Evolutionary conservation across 1,284 basidiomycete genomes (phyloP), one percentile per base, ranked within the genome.

Genomic region (Anthracocystis panici-leucophaei): DNA sequence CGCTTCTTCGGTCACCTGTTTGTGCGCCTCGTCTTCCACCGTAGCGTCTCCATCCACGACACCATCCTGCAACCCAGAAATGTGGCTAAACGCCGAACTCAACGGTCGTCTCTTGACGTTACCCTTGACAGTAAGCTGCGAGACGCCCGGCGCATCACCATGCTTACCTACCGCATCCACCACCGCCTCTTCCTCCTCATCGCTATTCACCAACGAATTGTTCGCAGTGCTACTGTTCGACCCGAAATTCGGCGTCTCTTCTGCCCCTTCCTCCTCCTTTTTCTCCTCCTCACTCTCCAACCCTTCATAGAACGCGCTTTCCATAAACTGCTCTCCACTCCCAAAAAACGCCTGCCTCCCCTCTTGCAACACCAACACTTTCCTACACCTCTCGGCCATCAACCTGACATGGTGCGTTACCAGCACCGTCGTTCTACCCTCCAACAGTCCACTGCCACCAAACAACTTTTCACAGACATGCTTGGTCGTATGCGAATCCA

Each of bases 321-420:
- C 78, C 82, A 89, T 88, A 8, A 92, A 87, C 20, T 88, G 90
- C 56, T 88, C 77, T 74, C 88, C 91, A 0, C 89, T 89, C 23
- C 91, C 91, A 75, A 88, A 85, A 82, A 92, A 91, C 4, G 86
- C 89, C 42, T 92, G 89, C 5, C 82, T 83, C 4, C 91, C 92
- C 60, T 91, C 88, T 25, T 93, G 91, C 84, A 92, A 88, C 44
- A 91, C 89, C 81, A 92, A 91, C 53, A 94, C 90, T 78, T 90
- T 89, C 49, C 69, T 77, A 29, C 76, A 78, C 20, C 89, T 89
- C 63, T 90, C 89, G 0, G 92, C 86, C 16, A 92, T 71, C 65
- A 86, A 81, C 21, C 85, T 53, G 3, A 82, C 84, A 53, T 86
- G 85, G 5, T 86, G 86, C 21, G 84, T 85, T 16, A 86, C 81